phyloP scores from a whole-genome alignment of 2,329 filamentous ascomycete genomes.

The Phialocephala subalpina region DNA sequence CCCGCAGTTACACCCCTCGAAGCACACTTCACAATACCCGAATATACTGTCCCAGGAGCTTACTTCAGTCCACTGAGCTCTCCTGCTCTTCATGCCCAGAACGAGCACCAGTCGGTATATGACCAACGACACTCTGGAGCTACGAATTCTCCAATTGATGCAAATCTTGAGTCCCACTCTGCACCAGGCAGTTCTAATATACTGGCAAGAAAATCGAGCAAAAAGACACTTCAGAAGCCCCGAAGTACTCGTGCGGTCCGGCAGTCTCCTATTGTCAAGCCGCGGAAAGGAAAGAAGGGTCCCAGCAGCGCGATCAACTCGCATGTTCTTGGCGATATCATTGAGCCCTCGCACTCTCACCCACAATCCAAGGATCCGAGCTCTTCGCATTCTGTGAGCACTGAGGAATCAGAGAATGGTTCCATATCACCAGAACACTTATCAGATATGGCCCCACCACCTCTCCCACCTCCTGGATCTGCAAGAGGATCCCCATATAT shows the following conservation, averaged over 20 bases:
- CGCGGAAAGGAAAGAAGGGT: constrained; percentile 53
- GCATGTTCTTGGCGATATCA: constrained; percentile 48
- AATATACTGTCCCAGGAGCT: constrained; percentile 67
- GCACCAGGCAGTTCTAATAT: constrained; percentile 34
- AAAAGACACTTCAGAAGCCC: constrained; percentile 37
- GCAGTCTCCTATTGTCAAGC: constrained; percentile 50
- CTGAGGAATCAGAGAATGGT: constrained; percentile 67
- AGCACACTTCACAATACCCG: constrained; percentile 65
- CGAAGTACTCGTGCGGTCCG: constrained; percentile 42
- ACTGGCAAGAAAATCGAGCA: constrained; percentile 34
- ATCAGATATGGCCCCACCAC: constrained; percentile 72
- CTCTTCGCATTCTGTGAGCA: constrained; percentile 43
- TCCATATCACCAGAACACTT: constrained; percentile 71
- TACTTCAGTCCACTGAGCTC: constrained; percentile 88
- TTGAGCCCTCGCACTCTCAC: constrained; percentile 44
- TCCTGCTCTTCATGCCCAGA: constrained; percentile 79
- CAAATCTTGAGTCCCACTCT: constrained; percentile 40
- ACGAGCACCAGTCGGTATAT: constrained; percentile 53
- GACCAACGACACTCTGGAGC: constrained; percentile 49
- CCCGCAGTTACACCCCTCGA: constrained; percentile 86
- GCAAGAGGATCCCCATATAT: constrained; percentile 74
- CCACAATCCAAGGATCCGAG: constrained; percentile 49
- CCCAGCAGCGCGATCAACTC: constrained; percentile 50
- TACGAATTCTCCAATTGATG: constrained; percentile 43
- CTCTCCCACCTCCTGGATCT: constrained; percentile 71